These are phyloP conservation scores for Entomortierella parvispora DNA, from an alignment of 192 early-diverging fungal species.

Conservation along the genomic window DNA sequence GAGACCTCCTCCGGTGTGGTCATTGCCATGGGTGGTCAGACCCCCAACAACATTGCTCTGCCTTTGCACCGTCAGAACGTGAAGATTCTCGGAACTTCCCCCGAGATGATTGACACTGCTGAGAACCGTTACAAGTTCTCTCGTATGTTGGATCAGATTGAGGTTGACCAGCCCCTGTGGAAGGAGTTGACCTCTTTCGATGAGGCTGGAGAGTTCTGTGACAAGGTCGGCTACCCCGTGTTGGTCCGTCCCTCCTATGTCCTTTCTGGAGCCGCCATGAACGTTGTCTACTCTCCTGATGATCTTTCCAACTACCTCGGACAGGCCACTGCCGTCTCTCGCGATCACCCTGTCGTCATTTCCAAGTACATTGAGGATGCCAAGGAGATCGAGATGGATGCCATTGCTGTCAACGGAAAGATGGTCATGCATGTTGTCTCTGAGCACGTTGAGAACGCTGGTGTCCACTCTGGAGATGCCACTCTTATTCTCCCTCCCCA, in stretches of 20 bases:
- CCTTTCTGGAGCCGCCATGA: constrained; percentile 99
- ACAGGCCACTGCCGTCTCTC: constrained; percentile 92
- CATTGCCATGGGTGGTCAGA: constrained; percentile 97
- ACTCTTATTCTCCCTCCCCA: constrained; percentile 95
- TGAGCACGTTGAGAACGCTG: constrained; percentile 99
- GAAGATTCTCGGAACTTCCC: constrained; percentile 94
- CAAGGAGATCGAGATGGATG: constrained; percentile 99
- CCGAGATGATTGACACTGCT: constrained; percentile 96
- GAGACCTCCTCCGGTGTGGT: constrained; percentile 90
- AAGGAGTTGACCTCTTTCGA: constrained; percentile 91
- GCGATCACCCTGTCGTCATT: constrained; percentile 96
- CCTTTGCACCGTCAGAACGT: constrained; percentile 91
- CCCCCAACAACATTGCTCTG: constrained; percentile 98
- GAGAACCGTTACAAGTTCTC: constrained; percentile 99
- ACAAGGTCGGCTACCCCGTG: constrained; percentile 92
- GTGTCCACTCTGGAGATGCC: constrained; percentile 99
- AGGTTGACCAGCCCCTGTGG: constrained; percentile 98
- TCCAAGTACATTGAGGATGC: constrained; percentile 99
- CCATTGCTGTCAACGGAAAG: constrained; percentile 95
- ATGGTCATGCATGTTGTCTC: constrained; percentile 94
- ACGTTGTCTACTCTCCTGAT: constrained; percentile 83
- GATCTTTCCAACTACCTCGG: constrained; percentile 88
- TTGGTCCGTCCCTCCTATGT: constrained; percentile 98
- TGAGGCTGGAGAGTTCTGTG: constrained; percentile 89
- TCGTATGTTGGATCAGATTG: constrained; percentile 94